Conservation (phyloP, 1,284 basidiomycete species). For the Pisolithus thermaeus region DNA sequence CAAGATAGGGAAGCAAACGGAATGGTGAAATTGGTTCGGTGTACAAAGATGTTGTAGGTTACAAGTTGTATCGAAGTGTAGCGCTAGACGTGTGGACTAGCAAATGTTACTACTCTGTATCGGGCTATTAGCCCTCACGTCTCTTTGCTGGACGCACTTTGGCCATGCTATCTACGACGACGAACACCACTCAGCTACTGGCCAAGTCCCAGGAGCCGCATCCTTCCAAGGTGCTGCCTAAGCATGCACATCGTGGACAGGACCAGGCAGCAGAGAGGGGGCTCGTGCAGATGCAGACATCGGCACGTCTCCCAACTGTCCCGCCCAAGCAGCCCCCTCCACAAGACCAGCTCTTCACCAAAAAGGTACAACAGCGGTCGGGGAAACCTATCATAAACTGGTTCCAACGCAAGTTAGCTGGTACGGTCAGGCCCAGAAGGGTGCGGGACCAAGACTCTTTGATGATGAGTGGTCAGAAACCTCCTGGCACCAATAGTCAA, state of each 20-base stretch:
- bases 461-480: constrained; percentile 11
- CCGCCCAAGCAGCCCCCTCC: constrained; percentile 24
- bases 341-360: constrained; percentile 34
- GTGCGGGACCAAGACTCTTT: constrained; percentile 30
- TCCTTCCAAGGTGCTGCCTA: constrained; percentile 13
- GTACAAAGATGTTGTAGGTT: not conserved
- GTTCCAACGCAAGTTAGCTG: constrained; percentile 83
- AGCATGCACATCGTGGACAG: constrained; percentile 3
- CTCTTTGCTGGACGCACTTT: not conserved
- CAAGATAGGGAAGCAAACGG: constrained; percentile 53
- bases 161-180: constrained; percentile 14
- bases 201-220: constrained; percentile 11
- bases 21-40: constrained; percentile 54
- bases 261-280: constrained; percentile 14
- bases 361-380: constrained; percentile 56
- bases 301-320: constrained; percentile 13
- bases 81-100: not conserved
- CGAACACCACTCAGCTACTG: constrained; percentile 10
- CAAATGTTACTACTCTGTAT: too few species aligned
- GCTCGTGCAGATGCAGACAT: constrained; percentile 13
- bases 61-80: not conserved
- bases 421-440: constrained; percentile 49
- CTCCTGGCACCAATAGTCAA: constrained; percentile 12
- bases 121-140: not conserved
- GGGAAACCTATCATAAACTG: constrained; percentile 89